phyloP scores from a whole-genome alignment of 2,329 filamentous ascomycete genomes.

The Microsporum ferrugineum region DNA sequence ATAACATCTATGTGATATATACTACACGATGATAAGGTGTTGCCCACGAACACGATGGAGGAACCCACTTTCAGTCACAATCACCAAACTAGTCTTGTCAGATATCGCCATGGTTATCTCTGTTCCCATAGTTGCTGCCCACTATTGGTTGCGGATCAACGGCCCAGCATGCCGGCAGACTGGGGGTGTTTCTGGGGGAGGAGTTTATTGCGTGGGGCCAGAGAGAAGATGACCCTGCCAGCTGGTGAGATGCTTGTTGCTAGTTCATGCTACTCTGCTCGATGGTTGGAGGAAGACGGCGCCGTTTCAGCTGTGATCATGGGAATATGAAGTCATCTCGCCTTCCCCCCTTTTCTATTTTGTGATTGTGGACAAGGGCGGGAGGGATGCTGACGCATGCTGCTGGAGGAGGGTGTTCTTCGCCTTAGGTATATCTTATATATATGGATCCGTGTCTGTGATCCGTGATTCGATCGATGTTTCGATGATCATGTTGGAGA shows the following conservation, averaged over 20 bases:
- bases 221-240: background rate
- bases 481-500: background rate
- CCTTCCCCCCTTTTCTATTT: background rate
- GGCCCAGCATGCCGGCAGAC: background rate
- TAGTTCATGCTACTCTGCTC: background rate
- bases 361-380: background rate
- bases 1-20: too few relatives aligned
- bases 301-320: background rate
- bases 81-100: background rate
- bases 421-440: background rate
- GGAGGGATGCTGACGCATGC: background rate
- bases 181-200: background rate
- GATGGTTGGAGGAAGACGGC: background rate
- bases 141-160: conserved; percentile 2
- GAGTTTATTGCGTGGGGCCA: background rate
- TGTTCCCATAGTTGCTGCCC: background rate
- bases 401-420: background rate
- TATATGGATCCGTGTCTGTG: background rate
- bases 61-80: background rate
- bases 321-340: background rate
- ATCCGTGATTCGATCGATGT: background rate
- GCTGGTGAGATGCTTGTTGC: background rate
- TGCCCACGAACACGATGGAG: background rate
- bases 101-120: background rate
- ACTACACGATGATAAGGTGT: too few relatives aligned